These are phyloP conservation scores for Lactarius vividus DNA, from an alignment of 768 basidiomycete species.

Conservation along the genomic window DNA sequence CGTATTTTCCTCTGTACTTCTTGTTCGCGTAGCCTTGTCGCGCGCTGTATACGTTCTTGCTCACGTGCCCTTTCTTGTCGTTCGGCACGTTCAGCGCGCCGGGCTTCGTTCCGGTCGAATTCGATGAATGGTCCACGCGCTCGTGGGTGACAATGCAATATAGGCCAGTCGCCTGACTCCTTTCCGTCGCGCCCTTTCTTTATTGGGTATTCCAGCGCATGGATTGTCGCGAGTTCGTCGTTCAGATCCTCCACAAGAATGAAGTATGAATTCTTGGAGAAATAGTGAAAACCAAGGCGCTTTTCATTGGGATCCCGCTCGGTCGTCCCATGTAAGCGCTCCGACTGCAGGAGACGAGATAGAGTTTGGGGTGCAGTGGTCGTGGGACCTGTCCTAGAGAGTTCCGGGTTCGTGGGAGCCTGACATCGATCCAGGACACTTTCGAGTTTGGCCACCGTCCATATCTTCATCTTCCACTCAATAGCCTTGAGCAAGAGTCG, in stretches of 20 bases:
- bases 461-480: conserved; percentile 79
- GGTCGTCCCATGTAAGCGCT: conserved; percentile 76
- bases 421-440: conserved; percentile 71
- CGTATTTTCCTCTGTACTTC: conserved; percentile 31
- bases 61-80: conserved; percentile 45
- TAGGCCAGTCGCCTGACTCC: conserved; percentile 72
- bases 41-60: conserved; percentile 35
- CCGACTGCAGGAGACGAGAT: conserved; percentile 68
- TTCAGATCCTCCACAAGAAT: conserved; percentile 90
- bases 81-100: conserved; percentile 40
- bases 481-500: conserved; percentile 65
- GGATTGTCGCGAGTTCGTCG: conserved; percentile 80
- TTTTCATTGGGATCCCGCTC: conserved; percentile 92
- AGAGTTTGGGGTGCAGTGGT: conserved; percentile 44
- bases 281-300: conserved; percentile 86
- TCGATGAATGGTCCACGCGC: conserved; percentile 72
- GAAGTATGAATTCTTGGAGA: conserved; percentile 69
- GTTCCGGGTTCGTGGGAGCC: conserved; percentile 34
- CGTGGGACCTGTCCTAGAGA: conserved; percentile 33
- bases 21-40: conserved; percentile 32
- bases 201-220: conserved; percentile 74
- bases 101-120: conserved; percentile 72
- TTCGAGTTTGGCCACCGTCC: conserved; percentile 69
- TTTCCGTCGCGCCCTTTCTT: conserved; percentile 51
- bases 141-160: conserved; percentile 72